Evolutionary conservation across 306 rosid genomes (phyloP).

Genomic region (Sicyos edulis): DNA sequence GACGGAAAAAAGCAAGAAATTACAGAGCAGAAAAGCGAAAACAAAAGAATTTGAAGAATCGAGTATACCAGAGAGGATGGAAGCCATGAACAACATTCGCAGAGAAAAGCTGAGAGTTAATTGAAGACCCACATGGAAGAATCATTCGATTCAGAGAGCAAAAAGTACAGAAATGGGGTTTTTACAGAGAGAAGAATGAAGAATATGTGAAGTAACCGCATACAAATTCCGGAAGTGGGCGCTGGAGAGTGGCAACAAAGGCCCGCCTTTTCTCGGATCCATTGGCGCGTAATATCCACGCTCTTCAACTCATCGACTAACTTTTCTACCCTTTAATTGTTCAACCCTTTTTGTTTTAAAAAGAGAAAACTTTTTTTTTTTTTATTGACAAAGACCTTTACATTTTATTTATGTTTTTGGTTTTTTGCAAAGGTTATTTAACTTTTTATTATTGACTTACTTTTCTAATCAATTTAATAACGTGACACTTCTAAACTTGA

Average conservation of each 20-base stretch:
- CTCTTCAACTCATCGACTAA: not conserved
- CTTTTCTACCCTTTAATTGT: not conserved
- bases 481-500: no score
- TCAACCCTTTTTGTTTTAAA: not conserved
- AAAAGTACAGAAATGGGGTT: not conserved
- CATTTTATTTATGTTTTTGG: no score
- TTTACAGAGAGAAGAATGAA: not conserved
- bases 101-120: slow-evolving; percentile 33
- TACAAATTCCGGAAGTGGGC: not conserved
- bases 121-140: slow-evolving; percentile 28
- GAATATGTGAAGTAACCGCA: slow-evolving; percentile 1
- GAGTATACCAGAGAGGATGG: slow-evolving; percentile 23
- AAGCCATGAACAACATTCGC: slow-evolving; percentile 25
- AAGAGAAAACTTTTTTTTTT: no score
- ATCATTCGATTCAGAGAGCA: not conserved
- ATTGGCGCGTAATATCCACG: slow-evolving; percentile 4
- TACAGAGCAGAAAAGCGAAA: slow-evolving; percentile 8
- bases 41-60: not conserved
- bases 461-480: no score
- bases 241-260: not conserved
- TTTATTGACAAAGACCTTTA: no score
- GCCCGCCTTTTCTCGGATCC: not conserved
- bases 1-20: not conserved
- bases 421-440: no score
- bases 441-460: no score